Base-by-base conservation (phyloP, 768 basidiomycete genomes). In the Xerocomellus amylosporus region DNA sequence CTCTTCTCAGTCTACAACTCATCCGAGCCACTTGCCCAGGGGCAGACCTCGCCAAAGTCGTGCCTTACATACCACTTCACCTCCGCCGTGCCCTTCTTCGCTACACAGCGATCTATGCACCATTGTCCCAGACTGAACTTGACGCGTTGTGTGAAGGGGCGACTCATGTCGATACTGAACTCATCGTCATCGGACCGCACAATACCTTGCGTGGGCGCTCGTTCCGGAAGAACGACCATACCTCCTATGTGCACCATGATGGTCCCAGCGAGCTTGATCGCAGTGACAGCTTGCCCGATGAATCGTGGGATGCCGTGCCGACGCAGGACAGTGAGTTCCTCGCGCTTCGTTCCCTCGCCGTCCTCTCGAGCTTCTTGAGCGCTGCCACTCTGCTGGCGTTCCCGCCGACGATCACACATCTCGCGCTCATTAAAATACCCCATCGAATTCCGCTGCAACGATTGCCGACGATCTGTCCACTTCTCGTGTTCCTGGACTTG, bases 401-500 rank as follows among this genome's bases (percentile, higher is more conserved):
- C 37, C 87, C 87, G 1, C 80, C 79, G 12, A 87, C 87, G 4
- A 69, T 90, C 42, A 87, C 85, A 1, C 80, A 76, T 46, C 72
- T 90, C 40, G 81, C 79, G 19, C 76, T 89, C 26, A 60, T 89
- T 56, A 72, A 79, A 42, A 66, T 88, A 33, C 71, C 78, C 2
- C 53, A 70, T 7, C 73, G 77, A 0, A 67, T 84, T 17, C 73
- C 82, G 2, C 62, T 90, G 19, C 78, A 83, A 57, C 75, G 83
- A 56, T 69, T 90, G 36, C 81, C 86, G 1, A 71, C 68, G 12
- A 64, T 79, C 14, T 86, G 84, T 58, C 88, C 88, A 1, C 66
- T 85, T n/a, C 71, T 90, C 26, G 71, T 78, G 20, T 62, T 84
- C 24, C 67, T 90, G 33, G 88, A 90, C 63, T 65, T 90, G 44